Base-by-base conservation (phyloP, 805 yeast species). In the Cyberlindnera meyerae region DNA sequence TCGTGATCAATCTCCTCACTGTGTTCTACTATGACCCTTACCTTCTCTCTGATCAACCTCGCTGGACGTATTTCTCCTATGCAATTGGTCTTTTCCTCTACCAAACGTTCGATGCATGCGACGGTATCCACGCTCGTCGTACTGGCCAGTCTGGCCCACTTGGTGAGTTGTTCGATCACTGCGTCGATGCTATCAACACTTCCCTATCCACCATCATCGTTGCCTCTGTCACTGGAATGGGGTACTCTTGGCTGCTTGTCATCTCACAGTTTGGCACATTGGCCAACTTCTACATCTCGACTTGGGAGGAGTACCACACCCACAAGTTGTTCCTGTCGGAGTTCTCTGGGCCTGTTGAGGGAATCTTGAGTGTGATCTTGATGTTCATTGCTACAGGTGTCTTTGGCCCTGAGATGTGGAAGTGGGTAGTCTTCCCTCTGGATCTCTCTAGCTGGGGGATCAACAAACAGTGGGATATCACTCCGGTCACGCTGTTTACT, bases 241-340 rank as follows among this genome's bases (percentile, higher is more conserved):
- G 96, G 0, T 77, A 75, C 54, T 73, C 83, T 5, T 73, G 79
- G 66, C 47, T 71, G 43, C 58, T 81, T 30, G 54, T 81, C 39
- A 37, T 83, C 30, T 64, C 87, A 4, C 88, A 84, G 49, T 79
- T 83, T 57, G 87, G 84, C 5, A 66, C 84, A 3, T 69, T 85
- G 35, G 75, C 82, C 43, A 89, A 89, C 60, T 90, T 89, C 58
- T 89, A 88, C 57, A 57, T 85, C 33, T 80, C 94, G 26, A 89
- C 97, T 1, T 89, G 97, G 97, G 97, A 89, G 62, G 96, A 88
- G 57, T 89, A 76, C 58, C 90, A 88, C 56, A 89, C 97, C 1
- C 94, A 87, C 51, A 79, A 77, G 31, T 66, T 89, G 34, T 89
- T 71, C 58, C 65, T 89, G 36, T 77, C 90, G 24, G 79, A 72